Evolutionary conservation across 78 protist genomes (phyloP).

Genomic region (Trichosphaerium sp.): DNA sequence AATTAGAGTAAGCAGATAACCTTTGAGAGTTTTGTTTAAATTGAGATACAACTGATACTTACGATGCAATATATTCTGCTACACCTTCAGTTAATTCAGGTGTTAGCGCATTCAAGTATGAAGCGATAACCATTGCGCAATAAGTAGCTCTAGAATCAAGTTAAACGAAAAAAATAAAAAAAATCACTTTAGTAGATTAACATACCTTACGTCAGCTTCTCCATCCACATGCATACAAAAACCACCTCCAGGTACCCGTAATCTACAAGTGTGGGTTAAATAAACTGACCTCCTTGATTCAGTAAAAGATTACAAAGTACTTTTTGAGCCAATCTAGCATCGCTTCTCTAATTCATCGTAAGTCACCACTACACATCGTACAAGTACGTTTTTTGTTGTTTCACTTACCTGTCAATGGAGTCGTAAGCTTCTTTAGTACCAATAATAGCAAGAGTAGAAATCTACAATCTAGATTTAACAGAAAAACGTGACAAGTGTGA

Average conservation of each 20-base stretch:
- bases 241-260: slow-evolving; percentile 34
- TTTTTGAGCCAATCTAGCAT: too few species aligned
- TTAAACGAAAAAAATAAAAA: not conserved
- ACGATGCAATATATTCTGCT: slow-evolving; percentile 42
- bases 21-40: not conserved
- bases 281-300: not conserved
- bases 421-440: slow-evolving; percentile 45
- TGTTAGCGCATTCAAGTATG: slow-evolving; percentile 11
- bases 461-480: not conserved
- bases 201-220: slow-evolving; percentile 65
- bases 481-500: not conserved
- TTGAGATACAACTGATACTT: slow-evolving; percentile 21
- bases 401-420: slow-evolving; percentile 29
- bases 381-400: not conserved
- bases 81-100: slow-evolving; percentile 24
- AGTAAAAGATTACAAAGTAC: not conserved
- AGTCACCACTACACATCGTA: slow-evolving; percentile 18
- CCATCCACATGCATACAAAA: slow-evolving; percentile 78
- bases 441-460: slow-evolving; percentile 27
- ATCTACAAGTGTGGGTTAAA: not conserved
- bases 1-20: not conserved
- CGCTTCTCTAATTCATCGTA: slow-evolving; percentile 1
- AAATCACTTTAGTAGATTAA: not conserved
- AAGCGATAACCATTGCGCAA: slow-evolving; percentile 66
- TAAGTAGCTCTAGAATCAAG: slow-evolving; percentile 35